A percentile compares a stretch with the other conserved stretches of the same genome.
phyloP scores from a whole-genome alignment of 2,329 filamentous ascomycete genomes.

The Claviceps sp. region DNA sequence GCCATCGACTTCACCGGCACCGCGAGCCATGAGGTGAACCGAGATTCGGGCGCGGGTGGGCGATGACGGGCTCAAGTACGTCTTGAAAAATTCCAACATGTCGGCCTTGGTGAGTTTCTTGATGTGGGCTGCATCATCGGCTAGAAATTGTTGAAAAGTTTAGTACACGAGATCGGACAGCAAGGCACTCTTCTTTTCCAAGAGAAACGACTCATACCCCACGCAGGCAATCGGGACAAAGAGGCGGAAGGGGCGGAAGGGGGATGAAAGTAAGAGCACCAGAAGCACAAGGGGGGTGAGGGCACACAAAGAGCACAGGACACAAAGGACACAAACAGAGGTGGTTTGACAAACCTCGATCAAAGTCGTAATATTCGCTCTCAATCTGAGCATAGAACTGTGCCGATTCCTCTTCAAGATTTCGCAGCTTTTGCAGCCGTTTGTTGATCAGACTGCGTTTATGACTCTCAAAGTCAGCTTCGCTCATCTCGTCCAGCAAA shows the following conservation, averaged over 20 bases:
- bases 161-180: too few relatives aligned
- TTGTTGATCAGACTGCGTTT: constrained; percentile 82
- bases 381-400: constrained; percentile 78
- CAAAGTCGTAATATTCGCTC: constrained; percentile 80
- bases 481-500: constrained; percentile 60
- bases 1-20: constrained; percentile 30
- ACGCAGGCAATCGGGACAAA: not conserved
- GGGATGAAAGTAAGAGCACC: too few relatives aligned
- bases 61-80: constrained; percentile 64
- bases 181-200: too few relatives aligned
- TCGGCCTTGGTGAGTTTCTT: constrained; percentile 65
- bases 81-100: constrained; percentile 64
- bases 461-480: constrained; percentile 77
- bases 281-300: too few relatives aligned
- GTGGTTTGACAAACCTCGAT: constrained; percentile 48
- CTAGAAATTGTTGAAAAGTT: too few relatives aligned
- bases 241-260: not conserved
- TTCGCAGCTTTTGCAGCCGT: constrained; percentile 82
- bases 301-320: not conserved
- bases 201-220: not conserved
- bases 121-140: constrained; percentile 58
- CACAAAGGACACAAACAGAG: not conserved
- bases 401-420: constrained; percentile 69
- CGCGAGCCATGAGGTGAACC: constrained; percentile 70
- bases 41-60: constrained; percentile 65